phyloP scores from a whole-genome alignment of 345 rosid genomes.

The Eucalyptus sp. region DNA sequence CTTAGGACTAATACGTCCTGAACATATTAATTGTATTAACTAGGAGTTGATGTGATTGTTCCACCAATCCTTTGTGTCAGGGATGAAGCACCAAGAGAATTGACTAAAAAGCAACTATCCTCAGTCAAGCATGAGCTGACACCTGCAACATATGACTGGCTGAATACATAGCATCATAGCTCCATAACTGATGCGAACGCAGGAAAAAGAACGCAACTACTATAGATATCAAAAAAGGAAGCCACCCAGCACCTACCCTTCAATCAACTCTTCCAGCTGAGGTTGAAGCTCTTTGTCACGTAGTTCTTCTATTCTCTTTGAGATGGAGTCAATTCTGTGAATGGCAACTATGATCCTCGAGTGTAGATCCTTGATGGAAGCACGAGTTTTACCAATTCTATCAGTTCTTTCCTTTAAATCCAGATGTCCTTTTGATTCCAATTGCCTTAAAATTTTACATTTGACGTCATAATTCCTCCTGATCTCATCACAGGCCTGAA shows the following conservation, averaged over 20 bases:
- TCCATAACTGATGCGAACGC: not conserved
- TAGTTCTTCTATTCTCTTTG: slow-evolving; percentile 81
- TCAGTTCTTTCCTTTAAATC: slow-evolving; percentile 51
- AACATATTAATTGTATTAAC: not conserved
- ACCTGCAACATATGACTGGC: not conserved
- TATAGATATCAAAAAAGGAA: not conserved
- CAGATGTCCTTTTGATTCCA: slow-evolving; percentile 69
- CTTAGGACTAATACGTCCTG: not conserved
- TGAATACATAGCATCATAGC: not conserved
- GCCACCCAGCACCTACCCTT: slow-evolving; percentile 43
- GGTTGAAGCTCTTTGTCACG: slow-evolving; percentile 97
- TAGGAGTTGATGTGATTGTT: not conserved
- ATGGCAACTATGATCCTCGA: slow-evolving; percentile 91
- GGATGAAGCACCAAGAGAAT: not conserved
- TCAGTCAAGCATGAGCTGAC: not conserved
- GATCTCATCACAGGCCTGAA: slow-evolving; percentile 70
- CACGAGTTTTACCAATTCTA: slow-evolving; percentile 70
- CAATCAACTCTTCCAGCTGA: slow-evolving; percentile 90
- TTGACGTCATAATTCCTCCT: slow-evolving; percentile 67
- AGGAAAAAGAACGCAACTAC: not conserved
- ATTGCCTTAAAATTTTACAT: slow-evolving; percentile 54
- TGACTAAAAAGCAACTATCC: not conserved
- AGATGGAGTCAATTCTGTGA: slow-evolving; percentile 85
- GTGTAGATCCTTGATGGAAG: slow-evolving; percentile 81
- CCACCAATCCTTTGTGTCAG: not conserved